Evolutionary conservation across 345 rosid genomes (phyloP), one percentile per base, ranked within the genome.

Genomic region (Linum usitatissimum): DNA sequence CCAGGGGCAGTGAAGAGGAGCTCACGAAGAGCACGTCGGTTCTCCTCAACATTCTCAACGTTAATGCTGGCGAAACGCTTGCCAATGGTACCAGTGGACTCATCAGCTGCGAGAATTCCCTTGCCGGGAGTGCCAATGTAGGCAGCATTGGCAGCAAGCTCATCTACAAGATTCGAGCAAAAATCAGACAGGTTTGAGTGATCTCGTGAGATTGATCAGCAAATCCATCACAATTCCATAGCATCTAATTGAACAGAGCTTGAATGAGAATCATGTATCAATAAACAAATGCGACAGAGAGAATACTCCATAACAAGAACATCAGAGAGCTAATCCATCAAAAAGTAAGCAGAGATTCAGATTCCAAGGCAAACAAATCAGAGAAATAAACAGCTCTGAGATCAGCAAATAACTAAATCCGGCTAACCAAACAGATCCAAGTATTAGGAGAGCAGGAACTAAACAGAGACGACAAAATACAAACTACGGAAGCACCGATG

Each of bases 31-130:
- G 80, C 83, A 53, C 92, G 86, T 78, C 96, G 85, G 85, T 91
- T 91, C 0, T 81, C 58, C 71, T 92, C 95, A 30, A 81, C 78
- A 66, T 92, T 92, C 78, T 87, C 93, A 20, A 92, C 95, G 34
- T 83, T 87, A 71, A 92, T 89, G 80, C 91, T 85, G 5, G 91
- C 66, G 13, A 92, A 83, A 62, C 93, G 96, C 72, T 89, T 92
- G 18, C 98, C 98, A 0, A 92, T 92, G 3, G 96, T 92, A 48
- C 93, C 98, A 0, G 96, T 92, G n/a, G 98, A 87, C 77, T 92
- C 98, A 74, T 92, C 97, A 51, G 95, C 97, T 21, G 97, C 98
- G 19, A 92, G 95, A 51, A 92, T 92, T 77, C 98, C 98, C 77
- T 89, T 92, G 18, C 96, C 98, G 14, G 97, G 98, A 73, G 93